A percentile compares a stretch with the other conserved stretches of the same genome.
These are phyloP conservation scores for Thielaviopsis cerberus DNA, from an alignment of 2,329 filamentous ascomycete genomes.

Conservation along the genomic window DNA sequence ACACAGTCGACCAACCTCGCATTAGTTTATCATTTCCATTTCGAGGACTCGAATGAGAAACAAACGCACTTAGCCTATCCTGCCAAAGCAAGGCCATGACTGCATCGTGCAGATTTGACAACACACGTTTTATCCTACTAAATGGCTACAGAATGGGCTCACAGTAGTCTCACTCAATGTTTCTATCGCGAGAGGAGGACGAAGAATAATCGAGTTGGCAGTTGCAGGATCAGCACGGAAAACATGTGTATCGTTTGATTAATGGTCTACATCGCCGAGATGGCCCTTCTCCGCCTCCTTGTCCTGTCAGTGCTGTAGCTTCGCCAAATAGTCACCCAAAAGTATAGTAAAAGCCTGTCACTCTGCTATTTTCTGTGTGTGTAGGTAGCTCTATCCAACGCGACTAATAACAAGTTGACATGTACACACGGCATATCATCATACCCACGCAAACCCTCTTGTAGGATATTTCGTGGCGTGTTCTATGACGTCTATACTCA, in stretches of 20 bases:
- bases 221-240: not conserved
- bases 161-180: not conserved
- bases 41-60: not conserved
- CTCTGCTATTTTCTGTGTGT: too few relatives aligned
- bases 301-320: not conserved
- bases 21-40: not conserved
- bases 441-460: too few relatives aligned
- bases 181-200: not conserved
- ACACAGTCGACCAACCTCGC: not conserved
- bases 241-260: not conserved
- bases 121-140: not conserved
- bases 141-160: not conserved
- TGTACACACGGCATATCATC: too few relatives aligned
- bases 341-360: not conserved
- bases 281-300: not conserved
- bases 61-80: not conserved
- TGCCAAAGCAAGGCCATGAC: not conserved
- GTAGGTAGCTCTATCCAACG: not conserved
- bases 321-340: not conserved
- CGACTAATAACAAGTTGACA: too few relatives aligned
- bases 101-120: not conserved
- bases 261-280: not conserved
- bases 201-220: not conserved
- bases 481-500: slow-evolving; percentile 3
- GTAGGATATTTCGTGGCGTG: not conserved